Conservation (phyloP, 352 stramenopile genomes). For the Globisporangium uncinulatum region DNA sequence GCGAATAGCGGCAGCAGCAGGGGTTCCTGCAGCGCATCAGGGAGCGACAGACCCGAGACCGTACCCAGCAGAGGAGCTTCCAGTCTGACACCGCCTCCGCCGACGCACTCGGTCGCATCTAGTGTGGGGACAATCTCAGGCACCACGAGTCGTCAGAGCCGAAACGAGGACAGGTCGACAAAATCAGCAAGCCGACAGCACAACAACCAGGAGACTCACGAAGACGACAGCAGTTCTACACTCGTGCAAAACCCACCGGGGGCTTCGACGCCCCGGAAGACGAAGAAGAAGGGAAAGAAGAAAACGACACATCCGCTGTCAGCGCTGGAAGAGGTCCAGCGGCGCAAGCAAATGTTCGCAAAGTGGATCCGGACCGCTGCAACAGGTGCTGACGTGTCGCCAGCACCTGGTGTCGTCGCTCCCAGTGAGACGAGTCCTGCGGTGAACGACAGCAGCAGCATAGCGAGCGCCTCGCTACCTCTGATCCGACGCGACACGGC, state of each 20-base stretch:
- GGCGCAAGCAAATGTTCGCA: slow-evolving; percentile 66
- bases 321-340: slow-evolving; percentile 54
- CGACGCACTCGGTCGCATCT: neutral
- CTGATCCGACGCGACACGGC: slow-evolving; percentile 3
- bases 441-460: neutral
- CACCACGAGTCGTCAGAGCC: neutral
- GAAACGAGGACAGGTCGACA: neutral
- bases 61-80: slow-evolving; percentile 5
- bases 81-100: slow-evolving; percentile 1
- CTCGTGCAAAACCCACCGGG: neutral
- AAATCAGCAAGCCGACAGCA: neutral
- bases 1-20: neutral
- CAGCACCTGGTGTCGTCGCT: neutral
- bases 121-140: neutral
- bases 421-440: neutral
- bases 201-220: slow-evolving; percentile 44
- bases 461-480: neutral
- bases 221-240: slow-evolving; percentile 3
- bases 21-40: neutral
- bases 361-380: slow-evolving; percentile 50
- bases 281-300: slow-evolving; percentile 29
- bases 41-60: slow-evolving; percentile 5
- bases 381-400: neutral
- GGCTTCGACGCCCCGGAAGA: neutral
- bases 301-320: slow-evolving; percentile 17